Conservation (phyloP, 2,329 filamentous ascomycete genomes). For the Rhynchosporium agropyri region DNA sequence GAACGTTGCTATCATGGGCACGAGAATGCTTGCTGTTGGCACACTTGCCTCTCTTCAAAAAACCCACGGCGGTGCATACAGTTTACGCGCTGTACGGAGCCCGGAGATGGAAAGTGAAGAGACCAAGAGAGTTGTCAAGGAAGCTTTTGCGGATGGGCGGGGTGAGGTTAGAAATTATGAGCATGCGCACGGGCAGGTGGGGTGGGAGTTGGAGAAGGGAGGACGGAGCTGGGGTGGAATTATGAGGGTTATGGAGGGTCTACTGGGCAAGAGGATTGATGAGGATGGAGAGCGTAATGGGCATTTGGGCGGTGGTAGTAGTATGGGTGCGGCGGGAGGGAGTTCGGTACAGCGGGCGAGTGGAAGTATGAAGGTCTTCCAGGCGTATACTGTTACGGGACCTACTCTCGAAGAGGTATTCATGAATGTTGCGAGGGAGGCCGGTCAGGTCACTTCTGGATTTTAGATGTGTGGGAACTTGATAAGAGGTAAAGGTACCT, state of each 20-base stretch:
- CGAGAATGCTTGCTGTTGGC: constrained; percentile 41
- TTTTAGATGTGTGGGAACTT: too few relatives aligned
- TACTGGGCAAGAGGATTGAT: constrained; percentile 31
- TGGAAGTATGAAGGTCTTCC: constrained; percentile 22
- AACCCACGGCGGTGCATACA: constrained; percentile 31
- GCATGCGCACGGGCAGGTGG: constrained; percentile 35
- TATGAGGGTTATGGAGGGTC: constrained; percentile 35
- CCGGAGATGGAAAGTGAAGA: constrained; percentile 15
- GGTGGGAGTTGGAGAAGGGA: constrained; percentile 33
- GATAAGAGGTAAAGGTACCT: too few relatives aligned
- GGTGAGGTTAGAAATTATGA: constrained; percentile 24
- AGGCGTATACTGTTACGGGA: constrained; percentile 36
- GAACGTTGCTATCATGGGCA: constrained; percentile 43
- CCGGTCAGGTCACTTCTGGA: constrained; percentile 17
- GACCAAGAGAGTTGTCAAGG: constrained; percentile 24
- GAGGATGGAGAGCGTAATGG: constrained; percentile 21
- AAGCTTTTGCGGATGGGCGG: neutral
- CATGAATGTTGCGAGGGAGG: constrained; percentile 38
- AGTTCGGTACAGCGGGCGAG: constrained; percentile 14
- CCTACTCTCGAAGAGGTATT: constrained; percentile 39
- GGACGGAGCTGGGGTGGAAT: constrained; percentile 31
- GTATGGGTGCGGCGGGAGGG: constrained; percentile 17
- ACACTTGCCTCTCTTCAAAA: constrained; percentile 32
- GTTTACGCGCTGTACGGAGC: constrained; percentile 29
- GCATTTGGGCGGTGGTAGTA: neutral